Evolutionary conservation across 768 basidiomycete species (phyloP).

Genomic region (Chiua virens): DNA sequence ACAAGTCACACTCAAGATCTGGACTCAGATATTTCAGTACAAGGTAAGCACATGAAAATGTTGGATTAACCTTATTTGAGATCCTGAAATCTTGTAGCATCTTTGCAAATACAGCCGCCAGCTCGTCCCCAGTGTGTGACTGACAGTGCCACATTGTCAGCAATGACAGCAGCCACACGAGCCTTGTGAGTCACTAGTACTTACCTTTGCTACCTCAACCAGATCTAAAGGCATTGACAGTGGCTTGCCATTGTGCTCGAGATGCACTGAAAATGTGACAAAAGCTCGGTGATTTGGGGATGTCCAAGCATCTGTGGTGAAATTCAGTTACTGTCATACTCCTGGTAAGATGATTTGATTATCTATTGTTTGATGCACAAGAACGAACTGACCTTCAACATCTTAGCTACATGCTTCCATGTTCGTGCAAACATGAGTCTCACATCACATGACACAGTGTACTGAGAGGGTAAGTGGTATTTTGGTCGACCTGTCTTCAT

Average conservation of each 20-base stretch:
- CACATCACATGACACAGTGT: too few relatives aligned
- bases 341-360: too few relatives aligned
- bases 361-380: too few relatives aligned
- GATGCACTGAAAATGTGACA: too few relatives aligned
- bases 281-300: too few relatives aligned
- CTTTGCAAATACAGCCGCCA: conserved; percentile 24
- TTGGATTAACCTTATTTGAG: conserved; percentile 24
- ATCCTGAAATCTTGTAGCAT: conserved; percentile 30
- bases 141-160: not conserved
- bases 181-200: not conserved
- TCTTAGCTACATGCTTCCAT: too few relatives aligned
- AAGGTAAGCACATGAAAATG: not conserved
- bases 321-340: too few relatives aligned
- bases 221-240: conserved; percentile 32
- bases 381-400: too few relatives aligned
- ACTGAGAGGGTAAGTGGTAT: not conserved
- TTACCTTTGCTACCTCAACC: conserved; percentile 22
- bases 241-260: not conserved
- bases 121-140: conserved; percentile 1
- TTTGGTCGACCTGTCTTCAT: not conserved
- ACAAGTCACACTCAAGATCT: conserved; percentile 19
- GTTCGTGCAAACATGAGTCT: too few relatives aligned
- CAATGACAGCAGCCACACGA: too few relatives aligned
- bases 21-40: not conserved
- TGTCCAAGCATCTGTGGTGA: too few relatives aligned